These are phyloP conservation scores for Trametes cubensis DNA, from an alignment of 768 basidiomycete species.

Conservation along the genomic window DNA sequence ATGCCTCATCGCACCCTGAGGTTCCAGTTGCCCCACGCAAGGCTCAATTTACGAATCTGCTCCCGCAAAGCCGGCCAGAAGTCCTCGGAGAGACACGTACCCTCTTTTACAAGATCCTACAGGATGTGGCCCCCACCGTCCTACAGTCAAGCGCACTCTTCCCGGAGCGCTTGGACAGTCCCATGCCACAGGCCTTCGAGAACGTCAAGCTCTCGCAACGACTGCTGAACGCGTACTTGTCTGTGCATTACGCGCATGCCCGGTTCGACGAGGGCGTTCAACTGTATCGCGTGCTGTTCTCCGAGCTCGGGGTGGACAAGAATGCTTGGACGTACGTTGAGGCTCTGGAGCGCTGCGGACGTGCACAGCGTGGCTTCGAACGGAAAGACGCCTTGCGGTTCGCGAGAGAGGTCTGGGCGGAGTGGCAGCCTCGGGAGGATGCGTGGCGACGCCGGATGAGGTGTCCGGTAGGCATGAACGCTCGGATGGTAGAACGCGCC, in stretches of 20 bases:
- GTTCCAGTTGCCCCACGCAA: background rate
- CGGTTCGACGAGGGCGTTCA: conserved; percentile 50
- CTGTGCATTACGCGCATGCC: conserved; percentile 68
- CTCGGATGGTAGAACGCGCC: conserved; percentile 67
- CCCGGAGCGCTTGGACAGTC: background rate
- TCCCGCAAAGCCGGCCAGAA: conserved; percentile 74
- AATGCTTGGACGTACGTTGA: conserved; percentile 64
- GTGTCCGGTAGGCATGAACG: conserved; percentile 22
- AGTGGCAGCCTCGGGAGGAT: conserved; percentile 59
- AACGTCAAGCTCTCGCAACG: conserved; percentile 59
- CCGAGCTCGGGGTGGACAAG: conserved; percentile 42
- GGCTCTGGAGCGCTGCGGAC: conserved; percentile 67
- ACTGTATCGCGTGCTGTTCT: conserved; percentile 54
- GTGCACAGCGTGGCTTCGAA: conserved; percentile 46
- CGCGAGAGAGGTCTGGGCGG: conserved; percentile 65
- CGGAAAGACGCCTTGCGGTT: conserved; percentile 51
- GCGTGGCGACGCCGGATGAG: conserved; percentile 30
- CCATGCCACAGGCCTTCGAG: conserved; percentile 48
- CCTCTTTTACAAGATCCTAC: conserved; percentile 65
- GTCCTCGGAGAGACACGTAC: conserved; percentile 67
- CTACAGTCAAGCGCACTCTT: background rate
- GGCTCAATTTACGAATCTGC: conserved; percentile 38
- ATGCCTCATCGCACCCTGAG: background rate
- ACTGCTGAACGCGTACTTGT: conserved; percentile 80
- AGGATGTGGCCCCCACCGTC: conserved; percentile 37